These are phyloP conservation scores for Camelina neglecta DNA, from an alignment of 345 rosid genomes.

Conservation along the genomic window DNA sequence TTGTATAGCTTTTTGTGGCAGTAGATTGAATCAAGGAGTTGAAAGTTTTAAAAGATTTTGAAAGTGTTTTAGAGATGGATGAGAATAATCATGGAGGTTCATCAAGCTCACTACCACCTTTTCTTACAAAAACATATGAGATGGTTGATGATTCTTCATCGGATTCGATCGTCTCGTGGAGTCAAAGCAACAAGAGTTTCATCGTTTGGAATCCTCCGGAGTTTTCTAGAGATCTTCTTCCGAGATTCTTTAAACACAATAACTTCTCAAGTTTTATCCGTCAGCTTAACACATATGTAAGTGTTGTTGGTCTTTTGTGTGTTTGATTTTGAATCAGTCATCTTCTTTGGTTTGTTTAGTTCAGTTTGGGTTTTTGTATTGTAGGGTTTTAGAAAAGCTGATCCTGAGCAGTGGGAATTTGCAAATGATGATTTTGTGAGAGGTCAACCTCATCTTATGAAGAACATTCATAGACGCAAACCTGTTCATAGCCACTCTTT, in stretches of 20 bases:
- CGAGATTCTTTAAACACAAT: constrained; percentile 86
- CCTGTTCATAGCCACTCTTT: constrained; percentile 92
- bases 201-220: constrained; percentile 85
- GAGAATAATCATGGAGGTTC: constrained; percentile 62
- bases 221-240: constrained; percentile 78
- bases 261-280: constrained; percentile 97
- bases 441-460: constrained; percentile 80
- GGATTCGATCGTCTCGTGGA: constrained; percentile 82
- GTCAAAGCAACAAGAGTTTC: constrained; percentile 71
- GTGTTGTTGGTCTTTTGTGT: constrained; percentile 17
- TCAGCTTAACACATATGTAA: constrained; percentile 94
- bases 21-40: not conserved
- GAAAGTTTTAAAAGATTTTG: not conserved
- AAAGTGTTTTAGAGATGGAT: constrained; percentile 58
- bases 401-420: constrained; percentile 97
- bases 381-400: constrained; percentile 89
- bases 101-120: constrained; percentile 87
- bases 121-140: constrained; percentile 80
- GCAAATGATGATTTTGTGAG: constrained; percentile 85
- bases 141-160: constrained; percentile 90
- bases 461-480: constrained; percentile 88
- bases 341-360: constrained; percentile 1
- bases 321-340: not conserved
- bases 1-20: not conserved
- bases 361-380: not conserved